A percentile compares a stretch with the other conserved stretches of the same genome.
These are phyloP conservation scores for Spinacia oleracea DNA, from an alignment of 179 eudicot species.

Conservation along the genomic window DNA sequence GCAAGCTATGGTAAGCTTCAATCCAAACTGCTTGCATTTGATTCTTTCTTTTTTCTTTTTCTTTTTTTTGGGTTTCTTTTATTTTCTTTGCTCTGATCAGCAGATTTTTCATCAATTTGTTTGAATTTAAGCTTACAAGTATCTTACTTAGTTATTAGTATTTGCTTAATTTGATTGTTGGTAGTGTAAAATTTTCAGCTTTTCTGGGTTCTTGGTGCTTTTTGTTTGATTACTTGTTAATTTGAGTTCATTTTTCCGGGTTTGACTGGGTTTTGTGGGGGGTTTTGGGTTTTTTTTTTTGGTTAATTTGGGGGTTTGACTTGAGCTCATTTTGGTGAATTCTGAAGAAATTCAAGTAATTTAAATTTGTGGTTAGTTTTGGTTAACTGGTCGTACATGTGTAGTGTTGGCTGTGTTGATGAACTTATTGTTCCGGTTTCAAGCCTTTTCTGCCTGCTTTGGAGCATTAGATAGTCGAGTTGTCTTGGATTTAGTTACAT, in stretches of 20 bases:
- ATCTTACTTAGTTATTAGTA: background rate
- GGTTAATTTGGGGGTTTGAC: conserved; percentile 9
- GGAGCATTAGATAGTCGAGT: background rate
- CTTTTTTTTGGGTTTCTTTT: background rate
- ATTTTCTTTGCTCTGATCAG: conserved; percentile 14
- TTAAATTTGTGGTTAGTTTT: background rate
- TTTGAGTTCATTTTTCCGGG: conserved; percentile 11
- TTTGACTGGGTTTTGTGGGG: conserved; percentile 27
- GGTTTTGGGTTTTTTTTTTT: conserved; percentile 10
- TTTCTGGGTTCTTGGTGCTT: background rate
- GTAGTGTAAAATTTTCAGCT: background rate
- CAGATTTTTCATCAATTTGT: background rate
- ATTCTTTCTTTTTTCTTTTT: background rate
- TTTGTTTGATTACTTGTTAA: background rate
- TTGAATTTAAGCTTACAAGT: background rate
- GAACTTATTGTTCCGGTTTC: conserved; percentile 12
- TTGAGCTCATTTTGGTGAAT: conserved; percentile 21
- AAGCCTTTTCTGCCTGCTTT: background rate
- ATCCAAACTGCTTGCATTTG: conserved; percentile 13
- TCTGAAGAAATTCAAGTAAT: conserved; percentile 10
- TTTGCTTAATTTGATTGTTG: conserved; percentile 14
- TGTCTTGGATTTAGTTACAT: conserved; percentile 9
- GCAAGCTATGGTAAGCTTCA: conserved; percentile 18
- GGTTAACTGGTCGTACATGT: background rate
- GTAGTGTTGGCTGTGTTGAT: background rate